Conservation (phyloP, 208 protist genomes). For the Leishmania major region DNA sequence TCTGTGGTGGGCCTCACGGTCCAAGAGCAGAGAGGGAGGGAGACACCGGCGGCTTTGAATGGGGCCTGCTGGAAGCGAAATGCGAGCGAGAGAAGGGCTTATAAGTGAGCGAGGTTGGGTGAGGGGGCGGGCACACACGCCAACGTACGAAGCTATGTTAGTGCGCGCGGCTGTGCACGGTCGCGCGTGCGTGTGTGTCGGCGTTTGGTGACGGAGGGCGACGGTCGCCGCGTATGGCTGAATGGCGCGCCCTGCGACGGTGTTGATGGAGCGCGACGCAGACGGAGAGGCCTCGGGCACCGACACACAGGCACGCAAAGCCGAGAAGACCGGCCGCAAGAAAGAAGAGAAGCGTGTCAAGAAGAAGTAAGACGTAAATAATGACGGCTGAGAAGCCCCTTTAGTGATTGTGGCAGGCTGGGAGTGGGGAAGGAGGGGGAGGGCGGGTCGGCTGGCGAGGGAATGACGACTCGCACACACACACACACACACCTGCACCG, state of each 20-base stretch:
- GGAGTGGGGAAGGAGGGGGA: background rate
- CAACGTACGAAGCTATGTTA: background rate
- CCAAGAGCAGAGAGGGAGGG: background rate
- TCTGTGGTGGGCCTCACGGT: background rate
- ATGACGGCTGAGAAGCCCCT: conserved; percentile 6
- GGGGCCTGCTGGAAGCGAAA: background rate
- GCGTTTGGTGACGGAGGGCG: background rate
- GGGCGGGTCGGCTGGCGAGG: background rate
- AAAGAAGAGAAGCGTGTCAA: background rate
- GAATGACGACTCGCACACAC: conserved; percentile 7
- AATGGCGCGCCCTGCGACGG: no score
- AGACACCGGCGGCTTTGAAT: background rate
- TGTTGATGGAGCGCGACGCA: no score
- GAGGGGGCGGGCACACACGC: background rate
- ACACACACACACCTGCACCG: conserved; percentile 12
- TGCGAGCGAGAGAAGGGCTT: background rate
- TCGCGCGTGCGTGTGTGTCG: conserved; percentile 11
- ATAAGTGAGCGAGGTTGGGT: background rate
- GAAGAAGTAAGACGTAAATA: background rate
- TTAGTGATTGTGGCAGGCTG: background rate
- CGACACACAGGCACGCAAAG: background rate
- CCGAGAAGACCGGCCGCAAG: background rate
- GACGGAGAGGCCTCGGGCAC: background rate
- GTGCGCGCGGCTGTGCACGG: background rate
- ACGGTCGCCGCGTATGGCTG: background rate